Evolutionary conservation across 352 stramenopile species (phyloP), one percentile per base, ranked within the genome.

Genomic region (Thalassiosira gravida): DNA sequence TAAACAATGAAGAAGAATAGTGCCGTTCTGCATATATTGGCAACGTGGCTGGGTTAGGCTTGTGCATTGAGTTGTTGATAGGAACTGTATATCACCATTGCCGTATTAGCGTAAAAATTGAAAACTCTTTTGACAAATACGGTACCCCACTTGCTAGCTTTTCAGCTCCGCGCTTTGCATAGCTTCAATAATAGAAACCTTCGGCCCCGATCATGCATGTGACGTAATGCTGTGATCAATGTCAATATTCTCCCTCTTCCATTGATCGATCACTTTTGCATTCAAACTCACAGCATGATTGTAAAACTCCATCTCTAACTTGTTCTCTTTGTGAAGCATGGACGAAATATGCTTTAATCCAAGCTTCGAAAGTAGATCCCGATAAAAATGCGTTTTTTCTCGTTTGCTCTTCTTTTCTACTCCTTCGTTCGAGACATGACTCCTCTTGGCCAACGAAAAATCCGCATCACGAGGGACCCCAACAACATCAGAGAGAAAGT

Each of bases 361-460:
- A 3, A 77, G 47, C 22, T 64, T 65, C 7, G 2, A 11, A 1
- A 83, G 56, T 18, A 83, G n/a, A 25, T 83, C 74, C 16, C 74
- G 69, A 55, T 83, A 83, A 44, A 77, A 83, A 67, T 66, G 47
- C 30, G 65, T 66, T 56, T 77, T 73, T 11, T 83, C 74, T 29
- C 47, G 9, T 46, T 57, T 58, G 20, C 53, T 69, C 16, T 0
- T 62, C 58, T 83, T 83, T 50, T 70, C 29, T 6, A 77, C 67
- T 18, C 13, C 42, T 16, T 83, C 74, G n/a, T 44, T 59, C 13
- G n/a, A 25, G 13, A 30, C n/a, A 55, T 3, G n/a, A 32, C 63
- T 67, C 7, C 14, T 30, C 14, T 57, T 80, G 0, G 22, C 42
- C 46, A 83, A 57, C 27, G 75, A 57, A 57, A 83, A 83, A 13